These are phyloP conservation scores for Scytalidium lignicola DNA, from an alignment of 2,329 filamentous ascomycete genomes.

Conservation along the genomic window DNA sequence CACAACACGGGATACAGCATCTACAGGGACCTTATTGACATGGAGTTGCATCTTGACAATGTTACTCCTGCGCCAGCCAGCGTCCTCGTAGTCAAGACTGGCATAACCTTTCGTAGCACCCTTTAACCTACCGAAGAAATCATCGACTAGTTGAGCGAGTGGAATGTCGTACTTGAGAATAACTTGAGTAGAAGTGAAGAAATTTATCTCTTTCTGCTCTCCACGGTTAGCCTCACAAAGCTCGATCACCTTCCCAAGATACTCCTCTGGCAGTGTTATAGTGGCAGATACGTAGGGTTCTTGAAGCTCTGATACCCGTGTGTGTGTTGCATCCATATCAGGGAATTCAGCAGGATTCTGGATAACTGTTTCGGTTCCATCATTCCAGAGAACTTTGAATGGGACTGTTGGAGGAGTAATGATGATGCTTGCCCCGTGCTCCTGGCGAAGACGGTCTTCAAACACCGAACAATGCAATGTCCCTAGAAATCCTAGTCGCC, in stretches of 20 bases:
- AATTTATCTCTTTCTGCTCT: slow-evolving; percentile 79
- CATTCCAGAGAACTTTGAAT: slow-evolving; percentile 74
- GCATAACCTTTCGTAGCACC: slow-evolving; percentile 92
- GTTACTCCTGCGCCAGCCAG: slow-evolving; percentile 74
- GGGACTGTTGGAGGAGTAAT: slow-evolving; percentile 95
- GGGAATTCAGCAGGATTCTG: slow-evolving; percentile 88
- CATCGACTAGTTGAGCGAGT: slow-evolving; percentile 84
- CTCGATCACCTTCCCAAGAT: slow-evolving; percentile 90
- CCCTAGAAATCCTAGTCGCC: slow-evolving; percentile 91
- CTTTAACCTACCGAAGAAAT: slow-evolving; percentile 96
- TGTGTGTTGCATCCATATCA: slow-evolving; percentile 51
- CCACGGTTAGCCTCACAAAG: slow-evolving; percentile 88
- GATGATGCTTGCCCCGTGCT: slow-evolving; percentile 92
- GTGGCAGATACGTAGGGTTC: slow-evolving; percentile 78
- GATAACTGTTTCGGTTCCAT: slow-evolving; percentile 74
- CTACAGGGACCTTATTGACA: slow-evolving; percentile 89
- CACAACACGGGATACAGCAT: slow-evolving; percentile 88
- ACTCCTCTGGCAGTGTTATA: slow-evolving; percentile 88
- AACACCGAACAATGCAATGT: slow-evolving; percentile 99
- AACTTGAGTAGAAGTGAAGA: slow-evolving; percentile 88
- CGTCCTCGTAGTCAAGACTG: slow-evolving; percentile 93
- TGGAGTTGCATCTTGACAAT: slow-evolving; percentile 88
- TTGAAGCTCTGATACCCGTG: slow-evolving; percentile 53
- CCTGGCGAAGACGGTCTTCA: slow-evolving; percentile 87
- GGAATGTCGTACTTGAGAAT: slow-evolving; percentile 92